Base-by-base conservation (phyloP, 2,329 filamentous ascomycete genomes). In the Fusarium denticulatum region DNA sequence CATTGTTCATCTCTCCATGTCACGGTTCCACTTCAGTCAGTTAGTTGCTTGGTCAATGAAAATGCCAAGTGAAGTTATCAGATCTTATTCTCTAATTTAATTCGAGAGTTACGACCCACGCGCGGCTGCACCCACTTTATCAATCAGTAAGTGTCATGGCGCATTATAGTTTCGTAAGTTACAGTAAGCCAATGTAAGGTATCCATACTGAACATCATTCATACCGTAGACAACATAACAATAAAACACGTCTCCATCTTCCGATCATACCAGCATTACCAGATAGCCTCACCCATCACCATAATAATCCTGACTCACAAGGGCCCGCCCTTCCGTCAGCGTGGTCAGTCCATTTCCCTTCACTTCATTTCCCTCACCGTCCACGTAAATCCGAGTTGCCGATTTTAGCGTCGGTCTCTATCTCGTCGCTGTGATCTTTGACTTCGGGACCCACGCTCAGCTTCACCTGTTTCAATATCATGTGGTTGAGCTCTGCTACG, bases 381-480 rank as follows among this genome's bases (percentile, higher is more conserved):
- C 7, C 42, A 34, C 52, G 53, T 76, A 71, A 59, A 64, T 63
- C 72, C 68, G 66, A 69, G 50, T 60, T 71, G 63, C 64, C 63
- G 72, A 36, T 6, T 53, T 63, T 73, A 76, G 62, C 61, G 72
- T 60, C 68, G 71, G 40, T 77, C 73, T 55, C 68, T 69, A 42
- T 77, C 73, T 55, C 69, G 69, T 47, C 72, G 74, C 56, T 70
- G 68, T 34, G 74, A 77, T 59, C 74, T 74, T 50, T 72, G 62
- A 49, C 71, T 58, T 57, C 70, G 60, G n/a, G 74, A 56, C 36
- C 57, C 55, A 47, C 58, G 45, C 9, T 75, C 66, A 20, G 47
- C 71, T 32, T 71, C 67, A 24, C 79, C 81, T 72, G 69, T 78
- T 68, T 83, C 81, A 22, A 80, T 60, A 55, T 83, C 81, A 4